Conservation (phyloP, 805 yeast species). For the Candida morakotiae region DNA sequence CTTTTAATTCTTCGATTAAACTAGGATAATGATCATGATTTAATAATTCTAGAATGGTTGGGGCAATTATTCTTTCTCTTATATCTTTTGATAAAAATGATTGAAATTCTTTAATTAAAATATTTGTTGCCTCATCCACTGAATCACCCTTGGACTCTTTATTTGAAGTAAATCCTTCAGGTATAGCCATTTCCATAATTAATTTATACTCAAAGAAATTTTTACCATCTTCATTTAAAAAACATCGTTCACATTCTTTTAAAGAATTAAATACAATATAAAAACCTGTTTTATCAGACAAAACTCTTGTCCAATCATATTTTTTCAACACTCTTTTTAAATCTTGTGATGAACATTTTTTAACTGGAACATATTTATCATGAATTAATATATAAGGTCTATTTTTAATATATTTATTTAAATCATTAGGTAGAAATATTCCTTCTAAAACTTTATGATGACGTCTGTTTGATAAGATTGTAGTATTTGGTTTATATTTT, state of each 20-base stretch:
- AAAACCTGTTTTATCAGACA: conserved; percentile 63
- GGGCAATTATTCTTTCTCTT: conserved; percentile 67
- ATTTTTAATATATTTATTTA: conserved; percentile 46
- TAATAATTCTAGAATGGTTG: conserved; percentile 58
- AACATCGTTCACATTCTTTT: conserved; percentile 58
- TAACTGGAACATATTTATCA: conserved; percentile 46
- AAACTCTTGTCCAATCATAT: conserved; percentile 63
- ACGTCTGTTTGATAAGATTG: conserved; percentile 28
- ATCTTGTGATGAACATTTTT: conserved; percentile 48
- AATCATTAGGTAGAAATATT: conserved; percentile 44
- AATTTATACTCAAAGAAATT: conserved; percentile 44
- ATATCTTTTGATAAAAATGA: conserved; percentile 65
- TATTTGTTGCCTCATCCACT: conserved; percentile 54
- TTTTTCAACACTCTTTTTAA: conserved; percentile 54
- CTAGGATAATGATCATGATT: conserved; percentile 58
- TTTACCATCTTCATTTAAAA: conserved; percentile 56
- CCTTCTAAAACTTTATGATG: conserved; percentile 30
- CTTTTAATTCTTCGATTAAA: conserved; percentile 31
- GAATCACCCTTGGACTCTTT: conserved; percentile 25
- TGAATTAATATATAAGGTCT: conserved; percentile 57
- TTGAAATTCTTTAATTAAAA: conserved; percentile 61
- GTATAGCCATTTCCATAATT: conserved; percentile 56
- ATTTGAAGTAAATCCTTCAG: conserved; percentile 34
- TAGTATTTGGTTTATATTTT: conserved; percentile 27
- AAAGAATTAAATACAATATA: conserved; percentile 64